Conservation (phyloP, 2,329 filamentous ascomycete genomes). For the Aspergillus felis region DNA sequence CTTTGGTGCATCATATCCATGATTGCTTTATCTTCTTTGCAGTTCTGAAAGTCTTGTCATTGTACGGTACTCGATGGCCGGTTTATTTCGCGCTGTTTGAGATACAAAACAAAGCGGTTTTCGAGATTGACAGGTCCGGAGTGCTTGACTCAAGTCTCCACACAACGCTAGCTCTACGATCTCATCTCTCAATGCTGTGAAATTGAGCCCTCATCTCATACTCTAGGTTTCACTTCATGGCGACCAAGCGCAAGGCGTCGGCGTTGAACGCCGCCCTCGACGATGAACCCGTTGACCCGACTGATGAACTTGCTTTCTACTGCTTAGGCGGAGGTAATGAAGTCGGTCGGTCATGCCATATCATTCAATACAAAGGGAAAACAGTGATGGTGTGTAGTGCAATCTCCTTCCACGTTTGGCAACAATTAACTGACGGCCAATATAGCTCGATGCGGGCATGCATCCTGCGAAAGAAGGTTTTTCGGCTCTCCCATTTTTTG, state of each 20-base stretch:
- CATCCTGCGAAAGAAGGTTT: slow-evolving; percentile 95
- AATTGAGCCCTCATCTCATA: background rate
- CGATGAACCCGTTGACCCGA: slow-evolving; percentile 86
- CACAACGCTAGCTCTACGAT: background rate
- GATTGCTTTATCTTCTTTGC: background rate
- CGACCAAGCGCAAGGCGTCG: slow-evolving; percentile 85
- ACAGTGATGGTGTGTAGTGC: slow-evolving; percentile 79
- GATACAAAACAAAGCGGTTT: slow-evolving; percentile 6
- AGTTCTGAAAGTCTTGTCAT: background rate
- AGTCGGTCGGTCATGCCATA: slow-evolving; percentile 94
- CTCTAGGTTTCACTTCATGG: slow-evolving; percentile 55
- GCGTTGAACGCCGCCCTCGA: slow-evolving; percentile 63
- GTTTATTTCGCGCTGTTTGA: slow-evolving; percentile 7
- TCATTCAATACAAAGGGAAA: slow-evolving; percentile 98
- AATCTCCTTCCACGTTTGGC: background rate
- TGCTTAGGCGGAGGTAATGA: slow-evolving; percentile 95
- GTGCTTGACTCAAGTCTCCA: background rate
- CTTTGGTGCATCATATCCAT: background rate
- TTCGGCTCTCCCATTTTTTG: slow-evolving; percentile 91
- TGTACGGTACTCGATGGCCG: slow-evolving; percentile 8
- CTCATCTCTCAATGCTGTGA: background rate
- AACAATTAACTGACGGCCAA: background rate
- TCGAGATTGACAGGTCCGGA: background rate
- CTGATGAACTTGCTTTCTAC: slow-evolving; percentile 91
- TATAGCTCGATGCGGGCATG: slow-evolving; percentile 89